Conservation (phyloP, 805 yeast species). For the Yarrowia sp. region DNA sequence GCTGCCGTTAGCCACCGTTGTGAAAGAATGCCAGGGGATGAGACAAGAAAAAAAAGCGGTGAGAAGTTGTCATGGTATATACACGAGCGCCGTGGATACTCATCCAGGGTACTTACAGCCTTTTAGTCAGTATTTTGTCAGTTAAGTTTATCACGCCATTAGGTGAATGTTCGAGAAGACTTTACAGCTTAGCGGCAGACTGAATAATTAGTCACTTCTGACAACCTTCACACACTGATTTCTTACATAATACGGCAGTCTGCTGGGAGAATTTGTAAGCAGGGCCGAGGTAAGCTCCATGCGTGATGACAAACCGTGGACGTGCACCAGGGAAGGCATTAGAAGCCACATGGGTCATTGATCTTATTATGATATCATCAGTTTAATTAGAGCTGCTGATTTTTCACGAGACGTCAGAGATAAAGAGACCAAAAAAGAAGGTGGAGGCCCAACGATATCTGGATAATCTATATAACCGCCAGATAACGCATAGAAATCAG, state of each 20-base stretch:
- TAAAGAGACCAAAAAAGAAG: neutral
- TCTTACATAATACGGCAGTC: neutral
- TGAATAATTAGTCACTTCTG: conserved; percentile 15
- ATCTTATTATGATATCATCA: too few species aligned
- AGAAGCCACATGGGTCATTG: too few species aligned
- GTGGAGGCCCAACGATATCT: neutral
- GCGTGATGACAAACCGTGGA: too few species aligned
- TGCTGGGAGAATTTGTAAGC: neutral
- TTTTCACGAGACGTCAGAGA: too few species aligned
- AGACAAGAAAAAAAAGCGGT: neutral
- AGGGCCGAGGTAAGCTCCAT: neutral
- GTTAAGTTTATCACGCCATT: conserved; percentile 19
- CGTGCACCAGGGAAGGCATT: too few species aligned
- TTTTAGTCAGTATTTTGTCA: neutral
- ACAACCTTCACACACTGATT: neutral
- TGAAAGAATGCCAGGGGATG: too few species aligned
- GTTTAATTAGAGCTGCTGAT: too few species aligned
- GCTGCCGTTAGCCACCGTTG: neutral
- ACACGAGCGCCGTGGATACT: too few species aligned
- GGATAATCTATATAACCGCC: neutral
- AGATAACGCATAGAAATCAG: neutral
- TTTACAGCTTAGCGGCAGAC: conserved; percentile 5
- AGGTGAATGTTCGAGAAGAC: conserved; percentile 12
- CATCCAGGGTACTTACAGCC: neutral
- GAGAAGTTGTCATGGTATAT: neutral